Evolutionary conservation across 257 asterid genomes (phyloP).

Genomic region (Solanum microdontum): DNA sequence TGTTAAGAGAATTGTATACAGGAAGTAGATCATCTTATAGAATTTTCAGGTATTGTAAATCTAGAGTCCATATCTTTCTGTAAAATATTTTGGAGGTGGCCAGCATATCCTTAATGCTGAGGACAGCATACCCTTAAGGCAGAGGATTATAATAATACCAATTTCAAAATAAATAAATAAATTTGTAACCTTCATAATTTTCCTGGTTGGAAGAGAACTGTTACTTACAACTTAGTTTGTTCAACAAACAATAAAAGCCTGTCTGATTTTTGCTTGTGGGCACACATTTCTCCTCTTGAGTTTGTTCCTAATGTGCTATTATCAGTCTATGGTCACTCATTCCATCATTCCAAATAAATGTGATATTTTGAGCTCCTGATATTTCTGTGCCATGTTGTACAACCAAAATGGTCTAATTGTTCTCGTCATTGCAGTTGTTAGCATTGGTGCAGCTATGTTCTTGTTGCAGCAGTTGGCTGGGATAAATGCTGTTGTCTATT

Average conservation of each 20-base stretch:
- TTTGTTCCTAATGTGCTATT: not conserved
- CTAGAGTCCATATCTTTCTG: not conserved
- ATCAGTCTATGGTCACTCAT: not conserved
- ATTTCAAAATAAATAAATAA: too few species aligned
- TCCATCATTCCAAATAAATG: not conserved
- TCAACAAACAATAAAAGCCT: not conserved
- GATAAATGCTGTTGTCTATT: constrained; percentile 85
- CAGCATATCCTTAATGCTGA: not conserved
- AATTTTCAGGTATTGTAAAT: too few species aligned
- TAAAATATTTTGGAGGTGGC: not conserved
- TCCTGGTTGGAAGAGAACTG: not conserved
- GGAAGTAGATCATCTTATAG: not conserved
- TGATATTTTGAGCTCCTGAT: not conserved
- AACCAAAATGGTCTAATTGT: not conserved
- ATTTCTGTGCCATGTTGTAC: not conserved
- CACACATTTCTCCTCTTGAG: not conserved
- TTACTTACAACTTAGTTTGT: not conserved
- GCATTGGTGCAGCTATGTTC: constrained; percentile 88
- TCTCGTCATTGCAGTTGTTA: constrained; percentile 56
- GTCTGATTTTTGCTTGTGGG: not conserved
- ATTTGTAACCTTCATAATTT: not conserved
- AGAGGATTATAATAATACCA: not conserved
- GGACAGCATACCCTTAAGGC: not conserved
- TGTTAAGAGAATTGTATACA: not conserved
- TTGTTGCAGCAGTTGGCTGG: constrained; percentile 92